phyloP scores from a whole-genome alignment of 176 grass and related monocot genomes.

The Rhynchospora tenuis region DNA sequence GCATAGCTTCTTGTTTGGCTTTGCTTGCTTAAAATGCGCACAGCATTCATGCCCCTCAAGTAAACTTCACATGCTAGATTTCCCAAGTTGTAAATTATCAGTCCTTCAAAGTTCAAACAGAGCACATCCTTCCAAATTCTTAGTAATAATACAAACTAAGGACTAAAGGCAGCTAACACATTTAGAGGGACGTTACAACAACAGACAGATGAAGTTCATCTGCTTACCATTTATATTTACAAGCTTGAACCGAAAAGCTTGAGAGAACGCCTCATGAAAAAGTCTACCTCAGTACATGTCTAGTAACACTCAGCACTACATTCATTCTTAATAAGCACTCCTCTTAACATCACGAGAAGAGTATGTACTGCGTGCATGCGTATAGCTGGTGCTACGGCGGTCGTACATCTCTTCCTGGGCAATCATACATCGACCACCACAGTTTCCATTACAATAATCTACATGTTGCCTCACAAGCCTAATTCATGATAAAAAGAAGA shows the following conservation, averaged over 20 bases:
- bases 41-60: too few relatives aligned
- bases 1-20: too few relatives aligned
- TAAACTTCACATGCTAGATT: not conserved
- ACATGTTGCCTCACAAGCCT: conserved; percentile 22
- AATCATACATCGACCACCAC: conserved; percentile 16
- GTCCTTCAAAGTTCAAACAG: conserved; percentile 1
- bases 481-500: not conserved
- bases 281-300: not conserved
- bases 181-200: not conserved
- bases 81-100: not conserved
- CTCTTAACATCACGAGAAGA: conserved; percentile 16
- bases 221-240: not conserved
- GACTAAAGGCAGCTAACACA: not conserved
- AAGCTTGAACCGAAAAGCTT: not conserved
- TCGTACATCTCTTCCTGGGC: conserved; percentile 11
- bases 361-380: conserved; percentile 10
- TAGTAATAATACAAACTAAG: not conserved
- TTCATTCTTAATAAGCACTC: conserved; percentile 7
- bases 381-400: not conserved
- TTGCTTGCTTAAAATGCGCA: too few relatives aligned
- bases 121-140: not conserved
- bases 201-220: not conserved
- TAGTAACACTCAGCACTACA: not conserved
- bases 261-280: not conserved
- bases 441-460: conserved; percentile 20